Evolutionary conservation across 108 stramenopile genomes (phyloP), one percentile per base, ranked within the genome.

Genomic region (Conticribra weissflogii): DNA sequence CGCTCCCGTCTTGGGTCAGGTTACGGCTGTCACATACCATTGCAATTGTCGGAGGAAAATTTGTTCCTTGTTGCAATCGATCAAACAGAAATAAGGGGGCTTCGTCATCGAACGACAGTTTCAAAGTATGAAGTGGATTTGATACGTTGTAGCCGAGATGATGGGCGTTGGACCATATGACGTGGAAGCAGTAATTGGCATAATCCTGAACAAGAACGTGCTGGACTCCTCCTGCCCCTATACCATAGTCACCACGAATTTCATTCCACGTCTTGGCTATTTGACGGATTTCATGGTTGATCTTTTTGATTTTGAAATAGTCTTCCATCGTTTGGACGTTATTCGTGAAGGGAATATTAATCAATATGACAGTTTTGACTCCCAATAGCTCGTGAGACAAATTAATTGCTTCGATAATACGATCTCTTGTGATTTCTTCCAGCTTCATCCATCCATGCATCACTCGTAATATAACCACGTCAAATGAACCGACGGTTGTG

Each of bases 401-500:
- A n/a, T 36, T 34, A 27, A 81, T 32, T 12, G 83, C 66, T 63
- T 79, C 79, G 3, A 64, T 24, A 0, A 81, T 28, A 14, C 66
- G 52, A 25, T 64, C 61, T 5, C n/a, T 12, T 16, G 74, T 81
- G 15, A 81, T 67, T 17, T 66, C 61, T 2, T 80, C 14, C 16
- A 36, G 28, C 52, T 51, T 23, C 74, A 81, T 69, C 83, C 83
- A 84, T 24, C 83, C 80, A 55, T 81, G 80, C 59, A 71, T 63
- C 7, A 78, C 55, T 33, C 77, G 48, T 28, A 65, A 78, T 7
- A 81, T 34, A 50, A 84, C 71, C 17, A 34, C 76, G 29, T 81
- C 80, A 63, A 84, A 81, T 9, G 18, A 9, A 8, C 16, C 19
- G 0, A 65, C 19, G 32, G 30, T 8, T 3, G 60, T 21, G 14